Percentiles rank a stretch among this genome's conserved stretches.
Conservation (phyloP, 2,329 filamentous ascomycete species). For the Sporothrix pallida region DNA sequence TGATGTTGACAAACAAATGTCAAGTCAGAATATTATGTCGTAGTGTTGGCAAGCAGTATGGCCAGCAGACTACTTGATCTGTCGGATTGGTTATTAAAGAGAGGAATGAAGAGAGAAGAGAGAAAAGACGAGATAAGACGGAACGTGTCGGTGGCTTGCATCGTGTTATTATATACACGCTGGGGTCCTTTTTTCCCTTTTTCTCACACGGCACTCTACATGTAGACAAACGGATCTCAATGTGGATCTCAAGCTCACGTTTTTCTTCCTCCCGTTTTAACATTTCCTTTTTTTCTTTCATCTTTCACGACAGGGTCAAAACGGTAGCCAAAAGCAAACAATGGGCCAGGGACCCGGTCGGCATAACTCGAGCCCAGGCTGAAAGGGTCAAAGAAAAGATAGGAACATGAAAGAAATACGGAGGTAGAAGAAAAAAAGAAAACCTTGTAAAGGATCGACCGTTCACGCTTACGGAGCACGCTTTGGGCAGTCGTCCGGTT, state of each 20-base stretch:
- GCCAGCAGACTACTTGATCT: slow-evolving; percentile 1
- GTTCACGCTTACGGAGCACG: neutral
- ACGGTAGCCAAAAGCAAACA: too few relatives aligned
- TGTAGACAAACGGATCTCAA: neutral
- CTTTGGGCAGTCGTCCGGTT: slow-evolving; percentile 9
- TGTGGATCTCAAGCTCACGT: neutral
- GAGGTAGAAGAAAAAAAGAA: too few relatives aligned
- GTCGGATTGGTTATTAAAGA: neutral
- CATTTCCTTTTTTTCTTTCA: neutral
- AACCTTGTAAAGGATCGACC: neutral
- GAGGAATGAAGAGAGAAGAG: neutral
- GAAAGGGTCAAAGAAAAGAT: neutral
- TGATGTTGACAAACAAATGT: slow-evolving; percentile 14
- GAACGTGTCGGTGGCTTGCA: neutral
- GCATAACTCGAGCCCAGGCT: too few relatives aligned
- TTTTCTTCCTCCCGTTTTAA: neutral
- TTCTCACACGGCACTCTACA: too few relatives aligned
- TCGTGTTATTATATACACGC: slow-evolving; percentile 13
- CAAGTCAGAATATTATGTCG: neutral
- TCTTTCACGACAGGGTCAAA: neutral
- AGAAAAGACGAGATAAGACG: neutral
- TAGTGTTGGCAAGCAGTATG: neutral
- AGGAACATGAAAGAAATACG: too few relatives aligned
- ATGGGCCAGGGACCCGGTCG: too few relatives aligned
- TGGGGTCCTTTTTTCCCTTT: neutral